These are phyloP conservation scores for Fereydounia khargensis DNA, from an alignment of 1,284 basidiomycete genomes.

Conservation along the genomic window DNA sequence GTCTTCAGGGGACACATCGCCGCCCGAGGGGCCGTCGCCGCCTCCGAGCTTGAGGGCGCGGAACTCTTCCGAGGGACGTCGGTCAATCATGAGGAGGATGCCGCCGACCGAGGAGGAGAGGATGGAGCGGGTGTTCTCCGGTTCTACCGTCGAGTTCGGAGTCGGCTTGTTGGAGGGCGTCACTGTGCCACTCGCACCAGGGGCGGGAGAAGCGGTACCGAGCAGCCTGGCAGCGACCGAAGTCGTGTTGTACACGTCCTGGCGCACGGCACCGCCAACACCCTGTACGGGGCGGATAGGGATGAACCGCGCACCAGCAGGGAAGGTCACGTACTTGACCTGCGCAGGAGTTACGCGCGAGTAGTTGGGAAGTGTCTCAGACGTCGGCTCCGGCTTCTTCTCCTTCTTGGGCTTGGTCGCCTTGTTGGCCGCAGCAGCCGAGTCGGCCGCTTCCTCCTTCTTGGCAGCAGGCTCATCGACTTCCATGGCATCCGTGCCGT, in stretches of 20 bases:
- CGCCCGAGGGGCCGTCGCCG: constrained; percentile 9
- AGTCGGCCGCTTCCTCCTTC: constrained; percentile 13
- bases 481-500: constrained; percentile 44
- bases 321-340: constrained; percentile 78
- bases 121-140: constrained; percentile 28
- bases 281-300: constrained; percentile 75
- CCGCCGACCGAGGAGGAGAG: constrained; percentile 42
- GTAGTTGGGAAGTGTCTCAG: constrained; percentile 79
- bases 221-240: constrained; percentile 38
- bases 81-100: constrained; percentile 50
- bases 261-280: constrained; percentile 20
- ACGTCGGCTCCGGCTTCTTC: constrained; percentile 72
- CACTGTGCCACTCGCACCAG: constrained; percentile 38
- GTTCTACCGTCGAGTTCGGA: neutral
- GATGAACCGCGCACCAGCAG: constrained; percentile 73
- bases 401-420: constrained; percentile 45
- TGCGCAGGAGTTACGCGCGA: constrained; percentile 90
- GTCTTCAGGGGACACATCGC: constrained; percentile 40
- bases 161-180: constrained; percentile 26
- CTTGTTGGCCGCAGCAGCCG: constrained; percentile 3
- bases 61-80: constrained; percentile 40
- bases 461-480: constrained; percentile 25
- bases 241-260: constrained; percentile 42
- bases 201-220: constrained; percentile 36
- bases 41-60: constrained; percentile 28